Percentiles rank a stretch among this genome's conserved stretches.
phyloP scores from a whole-genome alignment of 257 asterid genomes.

The Perilla frutescens region DNA sequence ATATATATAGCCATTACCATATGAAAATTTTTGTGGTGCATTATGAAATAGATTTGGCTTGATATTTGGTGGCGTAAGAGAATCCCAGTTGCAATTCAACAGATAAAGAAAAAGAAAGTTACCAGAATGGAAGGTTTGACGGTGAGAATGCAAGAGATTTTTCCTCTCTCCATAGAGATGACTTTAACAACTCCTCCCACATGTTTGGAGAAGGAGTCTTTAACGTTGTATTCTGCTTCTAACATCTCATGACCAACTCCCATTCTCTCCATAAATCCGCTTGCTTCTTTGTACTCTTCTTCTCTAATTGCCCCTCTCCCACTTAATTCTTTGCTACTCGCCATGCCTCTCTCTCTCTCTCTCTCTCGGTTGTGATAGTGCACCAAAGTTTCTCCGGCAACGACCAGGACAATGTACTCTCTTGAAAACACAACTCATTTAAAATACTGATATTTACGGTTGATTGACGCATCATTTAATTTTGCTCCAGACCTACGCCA shows the following conservation, averaged over 20 bases:
- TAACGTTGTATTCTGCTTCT: slow-evolving; percentile 42
- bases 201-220: slow-evolving; percentile 62
- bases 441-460: too few species aligned
- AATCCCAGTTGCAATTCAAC: too few species aligned
- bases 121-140: slow-evolving; percentile 72
- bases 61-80: too few species aligned
- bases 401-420: too few species aligned
- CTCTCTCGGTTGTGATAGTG: neutral
- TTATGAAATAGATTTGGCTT: too few species aligned
- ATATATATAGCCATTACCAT: too few species aligned
- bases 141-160: slow-evolving; percentile 65
- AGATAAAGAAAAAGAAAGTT: neutral
- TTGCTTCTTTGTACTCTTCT: neutral
- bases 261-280: neutral
- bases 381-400: too few species aligned
- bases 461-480: too few species aligned
- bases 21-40: too few species aligned
- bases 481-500: too few species aligned
- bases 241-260: neutral
- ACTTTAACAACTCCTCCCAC: slow-evolving; percentile 60
- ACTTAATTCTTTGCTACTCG: too few species aligned
- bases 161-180: slow-evolving; percentile 51
- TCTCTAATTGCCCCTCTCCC: neutral
- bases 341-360: neutral
- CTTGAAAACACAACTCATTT: too few species aligned